A percentile compares a stretch with the other conserved stretches of the same genome.
Evolutionary conservation across 768 basidiomycete genomes (phyloP).

Genomic region (Crassisporium funariophilum): DNA sequence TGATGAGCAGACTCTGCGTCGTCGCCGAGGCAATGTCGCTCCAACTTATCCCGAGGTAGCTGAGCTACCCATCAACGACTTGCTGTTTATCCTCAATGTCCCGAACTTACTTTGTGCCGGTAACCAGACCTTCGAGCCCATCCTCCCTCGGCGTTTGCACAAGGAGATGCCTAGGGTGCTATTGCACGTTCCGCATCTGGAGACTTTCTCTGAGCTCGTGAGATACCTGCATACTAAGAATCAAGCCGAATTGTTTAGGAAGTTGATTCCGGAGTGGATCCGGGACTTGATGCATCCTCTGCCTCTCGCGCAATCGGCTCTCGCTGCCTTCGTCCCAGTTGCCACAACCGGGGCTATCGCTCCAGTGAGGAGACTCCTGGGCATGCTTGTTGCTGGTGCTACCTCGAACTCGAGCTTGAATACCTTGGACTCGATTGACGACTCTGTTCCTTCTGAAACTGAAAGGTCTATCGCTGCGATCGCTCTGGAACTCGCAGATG

Average conservation of each 20-base stretch:
- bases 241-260: slow-evolving; percentile 37
- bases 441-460: background rate
- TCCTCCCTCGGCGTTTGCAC: slow-evolving; percentile 34
- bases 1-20: background rate
- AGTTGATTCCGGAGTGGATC: slow-evolving; percentile 40
- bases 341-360: slow-evolving; percentile 3
- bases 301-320: slow-evolving; percentile 8
- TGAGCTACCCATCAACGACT: slow-evolving; percentile 41
- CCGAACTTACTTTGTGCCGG: slow-evolving; percentile 30
- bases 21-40: background rate
- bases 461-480: slow-evolving; percentile 20
- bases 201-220: slow-evolving; percentile 36
- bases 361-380: slow-evolving; percentile 5
- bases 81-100: slow-evolving; percentile 37
- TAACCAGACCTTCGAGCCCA: slow-evolving; percentile 4
- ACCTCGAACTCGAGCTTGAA: background rate
- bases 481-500: slow-evolving; percentile 31
- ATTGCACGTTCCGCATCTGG: slow-evolving; percentile 34
- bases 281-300: slow-evolving; percentile 38
- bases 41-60: slow-evolving; percentile 19
- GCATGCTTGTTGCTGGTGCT: background rate
- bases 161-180: slow-evolving; percentile 36
- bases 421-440: background rate
- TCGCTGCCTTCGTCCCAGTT: background rate
- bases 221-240: slow-evolving; percentile 42